Evolutionary conservation across 1,284 basidiomycete species (phyloP).

Genomic region (Chondrostereum purpureum): DNA sequence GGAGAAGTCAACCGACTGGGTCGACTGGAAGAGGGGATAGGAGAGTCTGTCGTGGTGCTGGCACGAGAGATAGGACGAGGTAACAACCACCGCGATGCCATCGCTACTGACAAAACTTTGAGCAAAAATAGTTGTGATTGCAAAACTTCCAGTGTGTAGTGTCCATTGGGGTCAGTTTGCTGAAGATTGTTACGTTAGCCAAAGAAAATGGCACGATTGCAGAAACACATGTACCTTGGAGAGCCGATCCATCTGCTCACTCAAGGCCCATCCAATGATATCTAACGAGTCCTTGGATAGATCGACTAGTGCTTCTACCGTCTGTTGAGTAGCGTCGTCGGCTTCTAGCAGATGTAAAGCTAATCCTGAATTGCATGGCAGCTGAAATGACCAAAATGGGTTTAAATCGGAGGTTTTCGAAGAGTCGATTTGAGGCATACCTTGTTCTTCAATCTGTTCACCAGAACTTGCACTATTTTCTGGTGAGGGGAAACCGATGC

Average conservation of each 20-base stretch:
- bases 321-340: constrained; percentile 66
- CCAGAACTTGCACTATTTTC: constrained; percentile 65
- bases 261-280: constrained; percentile 73
- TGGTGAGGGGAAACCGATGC: constrained; percentile 53
- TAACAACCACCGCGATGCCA: constrained; percentile 72
- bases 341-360: constrained; percentile 67
- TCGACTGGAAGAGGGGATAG: constrained; percentile 20
- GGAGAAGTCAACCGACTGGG: constrained; percentile 15
- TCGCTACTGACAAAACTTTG: constrained; percentile 73
- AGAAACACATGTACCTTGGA: constrained; percentile 54
- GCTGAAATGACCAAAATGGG: constrained; percentile 34
- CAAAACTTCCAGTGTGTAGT: constrained; percentile 64
- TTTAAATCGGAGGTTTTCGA: neutral
- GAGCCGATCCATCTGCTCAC: constrained; percentile 69
- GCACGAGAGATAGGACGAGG: constrained; percentile 35
- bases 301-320: constrained; percentile 73
- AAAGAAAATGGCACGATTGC: constrained; percentile 2
- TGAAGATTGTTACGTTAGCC: constrained; percentile 17
- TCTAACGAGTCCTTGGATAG: constrained; percentile 71
- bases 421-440: constrained; percentile 25
- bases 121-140: constrained; percentile 89
- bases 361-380: constrained; percentile 81
- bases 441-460: constrained; percentile 69
- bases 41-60: constrained; percentile 31
- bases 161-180: constrained; percentile 46